Conservation (phyloP, 225 moss, liverwort and hornwort species). For the Physcomitrellopsis africana region DNA sequence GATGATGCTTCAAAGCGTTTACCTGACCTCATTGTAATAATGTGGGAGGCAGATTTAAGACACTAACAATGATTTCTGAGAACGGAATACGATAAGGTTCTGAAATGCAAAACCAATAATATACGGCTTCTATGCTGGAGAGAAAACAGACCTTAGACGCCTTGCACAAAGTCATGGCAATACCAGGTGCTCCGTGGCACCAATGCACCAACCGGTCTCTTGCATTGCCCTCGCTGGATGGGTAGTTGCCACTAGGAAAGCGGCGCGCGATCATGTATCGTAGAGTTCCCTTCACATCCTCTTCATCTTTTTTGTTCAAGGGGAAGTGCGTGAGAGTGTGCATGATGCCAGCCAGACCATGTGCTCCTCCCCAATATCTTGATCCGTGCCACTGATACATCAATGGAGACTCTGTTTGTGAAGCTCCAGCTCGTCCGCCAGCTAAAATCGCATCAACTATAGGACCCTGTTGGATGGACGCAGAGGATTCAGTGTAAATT, state of each 20-base stretch:
- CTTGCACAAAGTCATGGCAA: conserved; percentile 77
- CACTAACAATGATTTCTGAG: not conserved
- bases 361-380: conserved; percentile 81
- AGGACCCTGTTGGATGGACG: conserved; percentile 47
- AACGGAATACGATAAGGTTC: not conserved
- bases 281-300: conserved; percentile 69
- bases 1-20: not conserved
- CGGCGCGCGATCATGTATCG: conserved; percentile 71
- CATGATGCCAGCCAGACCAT: conserved; percentile 78
- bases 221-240: conserved; percentile 74
- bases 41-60: not conserved
- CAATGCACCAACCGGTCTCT: conserved; percentile 73
- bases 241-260: conserved; percentile 69
- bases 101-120: not conserved
- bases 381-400: conserved; percentile 87
- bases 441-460: conserved; percentile 75
- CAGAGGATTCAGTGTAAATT: not conserved
- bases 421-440: conserved; percentile 78
- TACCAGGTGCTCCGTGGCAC: conserved; percentile 81
- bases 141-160: conserved; percentile 55
- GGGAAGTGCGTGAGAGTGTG: conserved; percentile 79
- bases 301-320: conserved; percentile 49
- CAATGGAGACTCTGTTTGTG: conserved; percentile 59
- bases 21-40: not conserved
- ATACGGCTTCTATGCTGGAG: not conserved